phyloP scores from a whole-genome alignment of 73 alveolate genomes.

The Effrenium voratum region DNA sequence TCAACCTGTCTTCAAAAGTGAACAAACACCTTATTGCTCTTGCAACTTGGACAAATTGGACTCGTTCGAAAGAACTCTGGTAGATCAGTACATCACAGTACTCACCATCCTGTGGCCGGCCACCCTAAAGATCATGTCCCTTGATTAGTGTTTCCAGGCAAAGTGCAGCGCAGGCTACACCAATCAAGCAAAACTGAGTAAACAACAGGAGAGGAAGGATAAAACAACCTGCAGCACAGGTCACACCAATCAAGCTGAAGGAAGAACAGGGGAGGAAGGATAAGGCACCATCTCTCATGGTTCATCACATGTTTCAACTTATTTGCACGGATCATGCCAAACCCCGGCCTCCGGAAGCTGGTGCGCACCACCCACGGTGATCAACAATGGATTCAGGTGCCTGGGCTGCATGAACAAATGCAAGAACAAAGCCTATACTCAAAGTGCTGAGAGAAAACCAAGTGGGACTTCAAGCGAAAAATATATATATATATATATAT shows the following conservation, averaged over 20 bases:
- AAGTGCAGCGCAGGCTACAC: no score
- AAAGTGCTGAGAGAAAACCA: neutral
- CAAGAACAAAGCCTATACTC: neutral
- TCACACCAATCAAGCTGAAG: neutral
- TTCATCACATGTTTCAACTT: neutral
- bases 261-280: neutral
- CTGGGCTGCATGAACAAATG: neutral
- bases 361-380: conserved; percentile 87
- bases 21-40: no score
- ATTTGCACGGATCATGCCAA: neutral
- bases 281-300: neutral
- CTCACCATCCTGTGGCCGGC: no score
- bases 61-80: no score
- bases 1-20: no score
- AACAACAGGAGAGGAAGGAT: no score
- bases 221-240: neutral
- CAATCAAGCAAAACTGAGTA: no score
- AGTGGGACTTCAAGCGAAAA: neutral
- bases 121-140: no score
- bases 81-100: no score
- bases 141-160: no score
- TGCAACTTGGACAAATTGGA: no score
- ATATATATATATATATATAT: no score
- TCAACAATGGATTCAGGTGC: conserved; percentile 71
- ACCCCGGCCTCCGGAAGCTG: conserved; percentile 50